Percentiles rank a stretch among this genome's conserved stretches.
Evolutionary conservation across 108 stramenopile species (phyloP).

Genomic region (Chaetoceros tenuissimus): DNA sequence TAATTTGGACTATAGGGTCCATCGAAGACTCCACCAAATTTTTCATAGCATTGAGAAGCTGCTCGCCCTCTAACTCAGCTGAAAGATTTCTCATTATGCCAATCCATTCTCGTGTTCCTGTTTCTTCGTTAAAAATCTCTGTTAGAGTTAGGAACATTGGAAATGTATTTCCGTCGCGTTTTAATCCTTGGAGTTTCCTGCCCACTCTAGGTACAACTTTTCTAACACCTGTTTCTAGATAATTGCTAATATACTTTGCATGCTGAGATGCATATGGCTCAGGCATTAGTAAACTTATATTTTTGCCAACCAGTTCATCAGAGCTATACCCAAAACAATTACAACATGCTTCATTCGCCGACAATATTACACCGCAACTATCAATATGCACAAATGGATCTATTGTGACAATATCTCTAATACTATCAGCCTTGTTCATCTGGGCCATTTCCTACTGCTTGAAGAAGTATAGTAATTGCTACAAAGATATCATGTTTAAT

Average conservation of each 20-base stretch:
- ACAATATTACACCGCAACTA: background rate
- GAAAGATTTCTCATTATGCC: conserved; percentile 1
- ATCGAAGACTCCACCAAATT: background rate
- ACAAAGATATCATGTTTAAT: no score
- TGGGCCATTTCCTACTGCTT: no score
- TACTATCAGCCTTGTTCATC: no score
- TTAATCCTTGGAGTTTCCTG: background rate
- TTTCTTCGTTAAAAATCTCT: background rate
- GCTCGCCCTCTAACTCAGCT: background rate
- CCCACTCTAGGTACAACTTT: background rate
- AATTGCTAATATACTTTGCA: background rate
- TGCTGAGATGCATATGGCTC: background rate
- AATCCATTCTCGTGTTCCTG: background rate
- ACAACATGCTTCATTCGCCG: background rate
- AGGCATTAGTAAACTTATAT: background rate
- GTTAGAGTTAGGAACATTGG: background rate
- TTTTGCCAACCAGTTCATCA: background rate
- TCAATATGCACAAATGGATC: background rate
- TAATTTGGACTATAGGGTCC: conserved; percentile 1
- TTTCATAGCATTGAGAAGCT: background rate
- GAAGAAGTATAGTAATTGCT: no score
- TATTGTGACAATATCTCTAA: no score
- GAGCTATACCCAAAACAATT: background rate
- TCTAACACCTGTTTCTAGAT: background rate
- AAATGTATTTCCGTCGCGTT: background rate